Conservation (phyloP, 129 eudicot genomes). For the Ambrosia artemisiifolia region DNA sequence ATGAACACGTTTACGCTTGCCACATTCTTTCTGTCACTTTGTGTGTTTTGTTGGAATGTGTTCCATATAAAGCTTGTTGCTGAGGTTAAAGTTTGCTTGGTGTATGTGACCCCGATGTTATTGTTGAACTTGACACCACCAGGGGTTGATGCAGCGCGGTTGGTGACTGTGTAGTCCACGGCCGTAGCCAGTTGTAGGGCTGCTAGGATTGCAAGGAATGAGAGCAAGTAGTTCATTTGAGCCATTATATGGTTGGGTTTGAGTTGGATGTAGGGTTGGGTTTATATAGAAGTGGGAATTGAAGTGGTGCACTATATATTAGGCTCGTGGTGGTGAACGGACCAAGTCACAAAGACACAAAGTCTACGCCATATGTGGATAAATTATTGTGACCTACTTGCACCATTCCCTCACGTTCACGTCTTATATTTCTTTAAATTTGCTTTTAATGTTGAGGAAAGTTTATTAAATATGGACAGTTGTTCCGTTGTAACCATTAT, state of each 20-base stretch:
- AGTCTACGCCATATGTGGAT: not conserved
- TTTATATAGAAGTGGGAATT: slow-evolving; percentile 14
- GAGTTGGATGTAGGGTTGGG: not conserved
- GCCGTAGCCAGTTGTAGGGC: slow-evolving; percentile 32
- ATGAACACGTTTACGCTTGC: slow-evolving; percentile 36
- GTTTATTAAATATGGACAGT: too few relatives aligned
- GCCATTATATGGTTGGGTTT: slow-evolving; percentile 15
- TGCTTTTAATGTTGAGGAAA: too few relatives aligned
- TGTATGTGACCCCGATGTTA: slow-evolving; percentile 44
- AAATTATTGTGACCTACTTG: not conserved
- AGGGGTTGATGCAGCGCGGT: slow-evolving; percentile 40
- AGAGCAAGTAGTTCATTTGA: slow-evolving; percentile 12
- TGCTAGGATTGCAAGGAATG: slow-evolving; percentile 30
- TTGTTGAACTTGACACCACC: slow-evolving; percentile 53
- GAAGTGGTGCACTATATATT: not conserved
- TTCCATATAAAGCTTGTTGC: slow-evolving; percentile 59
- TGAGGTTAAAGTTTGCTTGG: slow-evolving; percentile 20
- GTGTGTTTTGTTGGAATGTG: slow-evolving; percentile 44
- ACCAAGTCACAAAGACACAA: not conserved
- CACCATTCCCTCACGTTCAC: not conserved
- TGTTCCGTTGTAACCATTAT: too few relatives aligned
- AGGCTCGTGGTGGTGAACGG: not conserved
- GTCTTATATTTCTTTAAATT: not conserved
- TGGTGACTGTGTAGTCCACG: slow-evolving; percentile 47
- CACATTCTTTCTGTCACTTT: slow-evolving; percentile 35